Evolutionary conservation across 2,329 filamentous ascomycete genomes (phyloP), one percentile per base, ranked within the genome.

Genomic region (Pseudogymnoascus sp.): DNA sequence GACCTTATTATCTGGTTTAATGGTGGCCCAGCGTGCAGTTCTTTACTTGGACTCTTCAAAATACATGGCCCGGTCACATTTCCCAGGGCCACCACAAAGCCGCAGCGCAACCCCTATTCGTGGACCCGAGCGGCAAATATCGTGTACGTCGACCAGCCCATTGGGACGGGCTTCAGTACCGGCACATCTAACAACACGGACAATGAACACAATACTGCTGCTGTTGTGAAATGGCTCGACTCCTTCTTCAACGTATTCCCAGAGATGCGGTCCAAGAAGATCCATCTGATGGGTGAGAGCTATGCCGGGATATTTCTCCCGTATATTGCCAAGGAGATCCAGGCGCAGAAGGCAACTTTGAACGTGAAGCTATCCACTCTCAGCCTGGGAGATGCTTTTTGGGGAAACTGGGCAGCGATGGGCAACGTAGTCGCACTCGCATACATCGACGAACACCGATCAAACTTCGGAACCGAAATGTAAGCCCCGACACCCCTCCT

Each of bases 91-190:
- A 16, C 62, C 6, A 62, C 21, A 31, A 36, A 63, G n/a, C 70
- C 71, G 11, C 68, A 70, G 1, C 60, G 56, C 21, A 73, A 73
- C 44, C 70, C 68, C 18, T 73, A 67, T 40, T 70, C 67, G 1
- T 72, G 71, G 71, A 64, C 67, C 1, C 71, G 70, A 12, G 66
- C 71, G 7, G 72, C 71, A 36, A 73, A 71, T 60, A 66, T 72
- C 7, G 67, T 73, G 4, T 73, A 70, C 68, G 64, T 73, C 37
- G 71, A 73, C 56, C 71, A 73, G 53, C 71, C 71, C 4, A 65
- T 73, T 1, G 71, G 71, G 5, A 73, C 70, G 2, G 71, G 71
- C 0, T 73, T 71, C 63, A 68, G 67, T 6, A 67, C 67, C 50
- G 71, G 71, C 3, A 21, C 12, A 31, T 23, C 34, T 2, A 21